phyloP scores from a whole-genome alignment of 176 grass and related monocot genomes.

The Triticum urartu region DNA sequence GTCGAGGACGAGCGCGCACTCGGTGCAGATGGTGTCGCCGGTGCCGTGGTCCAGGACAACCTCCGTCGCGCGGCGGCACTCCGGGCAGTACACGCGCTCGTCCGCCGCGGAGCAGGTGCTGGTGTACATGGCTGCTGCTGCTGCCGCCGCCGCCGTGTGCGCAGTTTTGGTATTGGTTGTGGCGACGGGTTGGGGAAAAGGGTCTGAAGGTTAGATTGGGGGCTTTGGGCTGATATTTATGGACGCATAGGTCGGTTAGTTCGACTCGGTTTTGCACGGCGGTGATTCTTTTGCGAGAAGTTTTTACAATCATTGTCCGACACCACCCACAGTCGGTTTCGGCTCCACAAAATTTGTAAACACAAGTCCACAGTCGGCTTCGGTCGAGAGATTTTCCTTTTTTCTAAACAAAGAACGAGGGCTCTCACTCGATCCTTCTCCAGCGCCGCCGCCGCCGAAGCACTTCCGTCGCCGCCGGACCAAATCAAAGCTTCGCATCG shows the following conservation, averaged over 20 bases:
- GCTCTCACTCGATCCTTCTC: neutral
- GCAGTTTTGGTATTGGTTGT: neutral
- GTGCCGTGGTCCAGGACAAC: conserved; percentile 41
- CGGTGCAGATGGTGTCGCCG: conserved; percentile 59
- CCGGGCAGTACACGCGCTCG: conserved; percentile 27
- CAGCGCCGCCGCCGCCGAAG: neutral
- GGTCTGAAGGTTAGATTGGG: neutral
- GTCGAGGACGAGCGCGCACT: conserved; percentile 53
- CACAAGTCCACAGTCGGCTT: too few relatives aligned
- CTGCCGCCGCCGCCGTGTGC: neutral
- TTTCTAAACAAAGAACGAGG: neutral
- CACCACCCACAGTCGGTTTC: too few relatives aligned
- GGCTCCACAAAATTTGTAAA: too few relatives aligned
- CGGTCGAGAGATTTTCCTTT: too few relatives aligned
- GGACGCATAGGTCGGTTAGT: neutral
- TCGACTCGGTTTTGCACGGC: too few relatives aligned
- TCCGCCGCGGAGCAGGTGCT: neutral
- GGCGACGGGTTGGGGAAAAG: neutral
- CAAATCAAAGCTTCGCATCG: neutral
- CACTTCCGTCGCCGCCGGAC: neutral
- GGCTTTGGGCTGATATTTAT: neutral
- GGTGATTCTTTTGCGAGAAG: too few relatives aligned
- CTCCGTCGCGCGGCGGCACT: conserved; percentile 35
- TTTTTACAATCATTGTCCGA: too few relatives aligned
- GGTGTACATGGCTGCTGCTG: neutral